Evolutionary conservation across 176 grass and related monocot genomes (phyloP), one percentile per base, ranked within the genome.

Genomic region (Cocos nucifera): DNA sequence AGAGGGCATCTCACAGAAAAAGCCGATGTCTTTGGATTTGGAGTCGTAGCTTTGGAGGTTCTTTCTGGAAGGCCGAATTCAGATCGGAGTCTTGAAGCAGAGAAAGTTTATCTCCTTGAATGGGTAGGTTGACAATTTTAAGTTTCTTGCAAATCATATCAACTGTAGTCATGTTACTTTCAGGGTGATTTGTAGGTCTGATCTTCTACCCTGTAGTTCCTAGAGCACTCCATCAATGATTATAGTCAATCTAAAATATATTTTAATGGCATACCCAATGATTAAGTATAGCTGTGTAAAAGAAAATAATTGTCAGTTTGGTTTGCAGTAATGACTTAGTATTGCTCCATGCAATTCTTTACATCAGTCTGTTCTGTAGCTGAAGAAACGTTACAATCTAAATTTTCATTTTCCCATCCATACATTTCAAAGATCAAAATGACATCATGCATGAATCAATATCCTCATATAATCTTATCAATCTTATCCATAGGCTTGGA

Each of bases 21-120:
- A 62, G 70, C 59, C 9, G 70, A 73, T 54, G 59, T 73, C 12
- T 73, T 62, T 62, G 26, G 49, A 32, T 83, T 69, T 35, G 80
- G 80, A 2, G 69, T 83, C 9, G 20, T 83, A 19, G 50, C 53
- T 5, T 61, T 78, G 44, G 80, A 83, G 59, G 32, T 73, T 22
- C 1, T 78, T 0, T 49, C 62, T 17, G 80, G 80, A 73, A 63
- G 80, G 17, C 16, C n/a, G n/a, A n/a, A n/a, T n/a, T n/a, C n/a
- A n/a, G n/a, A n/a, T n/a, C n/a, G n/a, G n/a, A n/a, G n/a, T 55
- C 23, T 2, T 23, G 23, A 23, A 23, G 23, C 1, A 23, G 74
- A 83, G 15, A 32, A 65, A 49, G 49, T 69, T 24, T 77, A 83
- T 54, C 67, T 83, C 30, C 80, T 83, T 44, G 74, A 78, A 19